These are phyloP conservation scores for Termitomyces sp. DNA, from an alignment of 768 basidiomycete species.

Conservation along the genomic window DNA sequence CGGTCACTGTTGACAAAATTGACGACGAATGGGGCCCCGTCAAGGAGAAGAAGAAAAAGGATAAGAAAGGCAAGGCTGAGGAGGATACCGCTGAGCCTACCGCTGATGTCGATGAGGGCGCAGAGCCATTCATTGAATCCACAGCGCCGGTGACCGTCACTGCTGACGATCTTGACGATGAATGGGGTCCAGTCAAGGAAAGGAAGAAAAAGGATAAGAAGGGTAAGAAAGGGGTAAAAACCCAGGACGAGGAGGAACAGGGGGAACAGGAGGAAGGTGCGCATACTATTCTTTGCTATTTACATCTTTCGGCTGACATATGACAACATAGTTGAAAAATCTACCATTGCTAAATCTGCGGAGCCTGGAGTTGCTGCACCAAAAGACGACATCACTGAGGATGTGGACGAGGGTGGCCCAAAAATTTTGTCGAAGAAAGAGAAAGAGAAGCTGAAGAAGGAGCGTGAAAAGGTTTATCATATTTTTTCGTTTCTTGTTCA, in stretches of 20 bases:
- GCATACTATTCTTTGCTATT: not conserved
- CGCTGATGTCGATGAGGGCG: slow-evolving; percentile 27
- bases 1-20: slow-evolving; percentile 67
- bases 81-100: slow-evolving; percentile 45
- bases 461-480: slow-evolving; percentile 79
- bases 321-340: slow-evolving; percentile 19
- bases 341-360: slow-evolving; percentile 19
- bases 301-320: slow-evolving; percentile 10
- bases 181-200: slow-evolving; percentile 62
- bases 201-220: slow-evolving; percentile 65
- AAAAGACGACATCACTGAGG: slow-evolving; percentile 44
- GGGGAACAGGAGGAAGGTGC: slow-evolving; percentile 30
- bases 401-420: slow-evolving; percentile 53
- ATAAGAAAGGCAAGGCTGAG: slow-evolving; percentile 56
- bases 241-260: slow-evolving; percentile 36
- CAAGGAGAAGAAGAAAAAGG: slow-evolving; percentile 62
- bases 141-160: slow-evolving; percentile 50
- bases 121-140: slow-evolving; percentile 24
- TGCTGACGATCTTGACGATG: slow-evolving; percentile 74
- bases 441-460: slow-evolving; percentile 97
- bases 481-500: not conserved
- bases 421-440: slow-evolving; percentile 90
- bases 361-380: slow-evolving; percentile 22
- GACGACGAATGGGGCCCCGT: slow-evolving; percentile 71
- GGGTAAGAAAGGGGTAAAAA: slow-evolving; percentile 42